Evolutionary conservation across 768 basidiomycete genomes (phyloP), one percentile per base, ranked within the genome.

Genomic region (Kwoniella dendrophila): DNA sequence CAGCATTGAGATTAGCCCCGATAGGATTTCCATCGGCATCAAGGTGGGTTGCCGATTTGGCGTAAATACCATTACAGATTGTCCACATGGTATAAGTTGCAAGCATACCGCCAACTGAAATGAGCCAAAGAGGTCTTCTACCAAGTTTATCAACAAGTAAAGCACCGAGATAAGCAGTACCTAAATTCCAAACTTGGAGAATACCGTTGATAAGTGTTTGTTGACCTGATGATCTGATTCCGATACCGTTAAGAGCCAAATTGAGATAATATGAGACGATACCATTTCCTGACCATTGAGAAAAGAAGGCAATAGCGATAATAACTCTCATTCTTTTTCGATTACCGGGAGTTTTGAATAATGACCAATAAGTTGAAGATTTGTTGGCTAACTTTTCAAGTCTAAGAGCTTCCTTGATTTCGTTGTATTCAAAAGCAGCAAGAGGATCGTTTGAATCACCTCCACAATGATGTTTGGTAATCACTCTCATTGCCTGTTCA

Each of bases 321-420:
- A 71, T 67, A 51, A 67, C 51, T 6, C 43, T 41, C 66, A 74
- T 66, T 24, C 73, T 62, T 40, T 53, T 51, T 16, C 54, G 56
- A 58, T 74, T 74, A 22, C 70, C 73, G 11, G 20, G 41, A 30
- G 49, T 59, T 2, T 22, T 24, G 66, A 74, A 68, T 12, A 71
- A 47, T 2, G 52, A 53, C 20, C 40, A 24, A 45, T 66, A 74
- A 36, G 70, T 69, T 16, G 62, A 58, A n/a, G 57, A 52, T 40
- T 60, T 57, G 36, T 65, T 61, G 48, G 63, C 64, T 16, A 38
- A 53, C 52, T 64, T 67, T 62, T 74, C 73, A 34, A 70, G 36
- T 49, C 64, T 53, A 24, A 71, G 53, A n/a, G 70, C 66, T 33
- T 68, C 66, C 47, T 61, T 64, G 61, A 76, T 90, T 76, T 90